Conservation (phyloP, 164 flowering plant species). For the Umbellularia californica region DNA sequence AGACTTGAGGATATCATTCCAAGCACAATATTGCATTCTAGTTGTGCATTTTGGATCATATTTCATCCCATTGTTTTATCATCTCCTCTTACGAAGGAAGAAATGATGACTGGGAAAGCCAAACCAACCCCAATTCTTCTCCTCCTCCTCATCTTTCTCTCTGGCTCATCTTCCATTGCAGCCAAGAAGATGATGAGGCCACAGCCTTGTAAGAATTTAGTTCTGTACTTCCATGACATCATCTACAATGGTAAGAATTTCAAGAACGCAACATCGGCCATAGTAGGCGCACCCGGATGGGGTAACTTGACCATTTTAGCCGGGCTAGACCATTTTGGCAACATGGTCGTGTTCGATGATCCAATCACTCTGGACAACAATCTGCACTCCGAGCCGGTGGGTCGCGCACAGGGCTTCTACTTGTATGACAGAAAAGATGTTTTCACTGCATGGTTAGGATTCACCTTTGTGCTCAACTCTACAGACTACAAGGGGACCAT, state of each 20-base stretch:
- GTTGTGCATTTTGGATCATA: too few relatives aligned
- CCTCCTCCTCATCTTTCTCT: conserved; percentile 5
- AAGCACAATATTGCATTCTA: too few relatives aligned
- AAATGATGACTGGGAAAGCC: too few relatives aligned
- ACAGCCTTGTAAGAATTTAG: conserved; percentile 48
- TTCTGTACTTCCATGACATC: conserved; percentile 64
- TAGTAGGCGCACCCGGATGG: conserved; percentile 54
- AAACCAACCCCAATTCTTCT: background rate
- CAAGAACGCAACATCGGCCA: conserved; percentile 61
- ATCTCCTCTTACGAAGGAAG: too few relatives aligned
- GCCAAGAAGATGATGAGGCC: background rate
- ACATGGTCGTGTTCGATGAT: conserved; percentile 66
- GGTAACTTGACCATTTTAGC: conserved; percentile 48
- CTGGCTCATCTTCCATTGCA: conserved; percentile 3
- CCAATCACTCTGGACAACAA: conserved; percentile 68
- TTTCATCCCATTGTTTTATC: too few relatives aligned
- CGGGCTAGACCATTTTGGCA: conserved; percentile 49
- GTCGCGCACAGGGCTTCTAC: conserved; percentile 75
- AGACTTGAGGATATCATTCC: too few relatives aligned
- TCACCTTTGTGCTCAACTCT: conserved; percentile 56
- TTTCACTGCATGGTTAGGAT: conserved; percentile 58
- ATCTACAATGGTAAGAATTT: conserved; percentile 60
- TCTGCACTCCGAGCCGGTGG: conserved; percentile 50
- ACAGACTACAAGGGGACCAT: conserved; percentile 48
- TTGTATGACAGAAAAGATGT: conserved; percentile 49